A percentile compares a stretch with the other conserved stretches of the same genome.
Conservation (phyloP, 2,329 filamentous ascomycete species). For the Polychaeton citri region DNA sequence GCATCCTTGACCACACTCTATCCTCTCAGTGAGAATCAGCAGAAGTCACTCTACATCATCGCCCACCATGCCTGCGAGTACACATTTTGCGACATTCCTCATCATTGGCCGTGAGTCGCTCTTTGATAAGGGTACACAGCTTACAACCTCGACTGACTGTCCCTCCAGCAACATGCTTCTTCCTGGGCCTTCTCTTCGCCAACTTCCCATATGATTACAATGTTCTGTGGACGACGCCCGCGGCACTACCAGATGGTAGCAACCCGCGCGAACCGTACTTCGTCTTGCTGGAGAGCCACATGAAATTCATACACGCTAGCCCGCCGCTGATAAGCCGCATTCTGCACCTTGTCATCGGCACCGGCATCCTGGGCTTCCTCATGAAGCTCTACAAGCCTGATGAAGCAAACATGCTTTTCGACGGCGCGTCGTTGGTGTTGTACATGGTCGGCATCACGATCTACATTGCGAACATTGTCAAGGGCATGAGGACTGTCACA, state of each 20-base stretch:
- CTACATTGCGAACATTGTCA: constrained; percentile 93
- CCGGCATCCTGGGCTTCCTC: constrained; percentile 79
- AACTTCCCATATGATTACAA: constrained; percentile 93
- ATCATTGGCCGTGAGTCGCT: constrained; percentile 75
- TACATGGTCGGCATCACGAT: constrained; percentile 81
- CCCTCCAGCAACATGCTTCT: constrained; percentile 63
- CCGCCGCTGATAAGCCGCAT: constrained; percentile 87
- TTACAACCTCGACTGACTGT: constrained; percentile 2
- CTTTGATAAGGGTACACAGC: too few species aligned
- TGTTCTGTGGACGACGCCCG: constrained; percentile 62
- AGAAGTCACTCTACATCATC: background rate
- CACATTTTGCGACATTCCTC: constrained; percentile 82
- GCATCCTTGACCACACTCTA: too few species aligned
- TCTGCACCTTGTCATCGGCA: constrained; percentile 81
- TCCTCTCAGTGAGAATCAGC: background rate
- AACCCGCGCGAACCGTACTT: constrained; percentile 51
- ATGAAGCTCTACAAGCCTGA: constrained; percentile 88
- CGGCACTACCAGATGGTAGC: constrained; percentile 27
- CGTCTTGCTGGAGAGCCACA: constrained; percentile 74
- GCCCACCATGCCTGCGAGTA: constrained; percentile 4
- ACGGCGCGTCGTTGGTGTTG: constrained; percentile 56
- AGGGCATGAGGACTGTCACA: constrained; percentile 75
- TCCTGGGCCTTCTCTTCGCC: constrained; percentile 95
- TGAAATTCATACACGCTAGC: constrained; percentile 80
- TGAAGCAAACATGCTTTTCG: constrained; percentile 93